Evolutionary conservation across 345 rosid species (phyloP).

Genomic region (Linum trigynum): DNA sequence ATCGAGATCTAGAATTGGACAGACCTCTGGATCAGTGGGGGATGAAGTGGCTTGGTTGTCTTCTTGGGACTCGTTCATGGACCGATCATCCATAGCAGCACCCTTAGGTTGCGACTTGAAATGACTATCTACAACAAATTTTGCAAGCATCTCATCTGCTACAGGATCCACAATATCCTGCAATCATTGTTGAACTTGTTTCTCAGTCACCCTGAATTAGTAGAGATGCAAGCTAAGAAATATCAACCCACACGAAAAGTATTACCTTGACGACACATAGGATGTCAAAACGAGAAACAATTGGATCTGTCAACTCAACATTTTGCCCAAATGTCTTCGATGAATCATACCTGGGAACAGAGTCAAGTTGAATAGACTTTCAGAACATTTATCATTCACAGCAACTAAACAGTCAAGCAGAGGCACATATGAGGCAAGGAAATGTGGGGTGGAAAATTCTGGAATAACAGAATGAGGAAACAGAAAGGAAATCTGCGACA

Average conservation of each 20-base stretch:
- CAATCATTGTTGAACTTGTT: conserved; percentile 17
- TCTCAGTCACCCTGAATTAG: not conserved
- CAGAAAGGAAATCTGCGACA: no score
- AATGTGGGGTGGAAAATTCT: no score
- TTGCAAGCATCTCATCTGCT: conserved; percentile 90
- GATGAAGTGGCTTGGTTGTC: conserved; percentile 37
- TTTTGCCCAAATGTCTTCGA: conserved; percentile 83
- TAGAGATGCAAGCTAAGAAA: not conserved
- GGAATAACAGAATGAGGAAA: no score
- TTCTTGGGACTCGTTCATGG: conserved; percentile 43
- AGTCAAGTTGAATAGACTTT: not conserved
- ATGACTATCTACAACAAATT: conserved; percentile 89
- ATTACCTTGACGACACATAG: conserved; percentile 91
- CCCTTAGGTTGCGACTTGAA: conserved; percentile 88
- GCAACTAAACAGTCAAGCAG: no score
- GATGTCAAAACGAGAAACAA: conserved; percentile 83
- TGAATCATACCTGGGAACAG: conserved; percentile 66
- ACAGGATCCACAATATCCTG: conserved; percentile 97
- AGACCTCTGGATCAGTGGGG: conserved; percentile 73
- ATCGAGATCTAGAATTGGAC: conserved; percentile 2
- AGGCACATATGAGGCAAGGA: no score
- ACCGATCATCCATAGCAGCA: conserved; percentile 44
- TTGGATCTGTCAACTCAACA: conserved; percentile 93
- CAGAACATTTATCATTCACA: not conserved
- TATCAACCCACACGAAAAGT: not conserved